A percentile compares a stretch with the other conserved stretches of the same genome.
phyloP scores from a whole-genome alignment of 179 eudicot genomes.

The Sideroxylon spinosum region DNA sequence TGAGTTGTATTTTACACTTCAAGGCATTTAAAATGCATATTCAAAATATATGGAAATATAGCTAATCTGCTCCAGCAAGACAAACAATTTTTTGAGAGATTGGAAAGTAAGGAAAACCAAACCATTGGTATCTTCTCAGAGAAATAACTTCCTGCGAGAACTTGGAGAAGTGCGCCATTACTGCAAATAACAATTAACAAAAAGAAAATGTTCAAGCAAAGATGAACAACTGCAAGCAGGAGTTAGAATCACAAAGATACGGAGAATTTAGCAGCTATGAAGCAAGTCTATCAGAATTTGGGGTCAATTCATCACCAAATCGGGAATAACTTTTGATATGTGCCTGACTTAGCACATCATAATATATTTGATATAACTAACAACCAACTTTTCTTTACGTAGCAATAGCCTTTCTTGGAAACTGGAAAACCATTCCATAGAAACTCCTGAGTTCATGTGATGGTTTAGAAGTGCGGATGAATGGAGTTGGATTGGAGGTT shows the following conservation, averaged over 20 bases:
- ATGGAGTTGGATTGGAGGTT: no score
- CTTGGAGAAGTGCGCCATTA: conserved; percentile 95
- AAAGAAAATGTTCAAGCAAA: not conserved
- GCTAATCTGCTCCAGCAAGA: conserved; percentile 9
- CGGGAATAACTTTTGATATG: not conserved
- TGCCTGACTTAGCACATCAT: not conserved
- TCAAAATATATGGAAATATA: not conserved
- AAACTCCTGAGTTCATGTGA: not conserved
- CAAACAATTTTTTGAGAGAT: conserved; percentile 1
- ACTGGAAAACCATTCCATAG: not conserved
- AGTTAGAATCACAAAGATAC: not conserved
- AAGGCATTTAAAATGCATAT: not conserved
- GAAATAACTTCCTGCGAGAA: conserved; percentile 76
- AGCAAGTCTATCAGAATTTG: not conserved
- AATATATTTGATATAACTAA: not conserved
- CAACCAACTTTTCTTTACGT: not conserved
- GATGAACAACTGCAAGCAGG: not conserved
- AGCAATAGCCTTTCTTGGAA: not conserved
- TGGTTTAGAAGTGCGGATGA: not conserved
- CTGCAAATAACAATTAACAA: conserved; percentile 36
- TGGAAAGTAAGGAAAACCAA: conserved; percentile 20
- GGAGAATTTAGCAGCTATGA: not conserved
- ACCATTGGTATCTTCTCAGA: conserved; percentile 84
- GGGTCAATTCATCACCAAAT: not conserved
- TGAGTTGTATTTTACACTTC: conserved; percentile 14